Base-by-base conservation (phyloP, 208 protist species). In the Trypanosoma avium region DNA sequence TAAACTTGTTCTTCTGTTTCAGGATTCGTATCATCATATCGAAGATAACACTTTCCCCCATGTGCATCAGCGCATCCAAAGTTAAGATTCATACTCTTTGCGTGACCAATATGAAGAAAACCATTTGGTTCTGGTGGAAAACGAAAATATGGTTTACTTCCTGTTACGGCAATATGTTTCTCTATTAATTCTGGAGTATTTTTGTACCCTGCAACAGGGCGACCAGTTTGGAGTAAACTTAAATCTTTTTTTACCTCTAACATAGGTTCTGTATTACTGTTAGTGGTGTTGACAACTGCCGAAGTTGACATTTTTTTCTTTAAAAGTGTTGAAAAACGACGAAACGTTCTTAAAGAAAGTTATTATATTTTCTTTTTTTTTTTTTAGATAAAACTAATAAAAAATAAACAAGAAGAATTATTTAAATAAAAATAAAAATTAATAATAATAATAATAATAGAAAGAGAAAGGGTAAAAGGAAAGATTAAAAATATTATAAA, bases 21-120 rank as follows among this genome's bases (percentile, higher is more conserved):
- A 17, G 98, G 98, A 79, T 99, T 99, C 8, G 98, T 99, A 81
- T 99, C 98, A 78, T 99, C 98, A 76, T 98, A 99, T 50, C 98
- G 83, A 58, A 99, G 81, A 74, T 97, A 97, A 76, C 94, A 99
- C 70, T 94, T 95, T 46, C 98, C 98, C 35, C 73, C 68, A 62
- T 97, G 84, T 4, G 86, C 70, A 53, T 90, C 75, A 7, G 99
- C 98, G 63, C 96, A 97, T 38, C 94, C 89, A 78, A 99, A 99
- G 86, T 99, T 99, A 12, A 99, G 83, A 77, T 97, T 97, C 97
- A 99, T 99, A 62, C 98, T 97, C 84, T 99, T 99, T 9, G 98
- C 98, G 73, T 99, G 99, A 21, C 98, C 98, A 82, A 99, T 98
- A 79, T 99, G 98, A 8, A 99, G 81, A 69, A 98, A 99, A 29